Conservation (phyloP, 495 filamentous ascomycete species). For the Aspergillus incahuasiensis region DNA sequence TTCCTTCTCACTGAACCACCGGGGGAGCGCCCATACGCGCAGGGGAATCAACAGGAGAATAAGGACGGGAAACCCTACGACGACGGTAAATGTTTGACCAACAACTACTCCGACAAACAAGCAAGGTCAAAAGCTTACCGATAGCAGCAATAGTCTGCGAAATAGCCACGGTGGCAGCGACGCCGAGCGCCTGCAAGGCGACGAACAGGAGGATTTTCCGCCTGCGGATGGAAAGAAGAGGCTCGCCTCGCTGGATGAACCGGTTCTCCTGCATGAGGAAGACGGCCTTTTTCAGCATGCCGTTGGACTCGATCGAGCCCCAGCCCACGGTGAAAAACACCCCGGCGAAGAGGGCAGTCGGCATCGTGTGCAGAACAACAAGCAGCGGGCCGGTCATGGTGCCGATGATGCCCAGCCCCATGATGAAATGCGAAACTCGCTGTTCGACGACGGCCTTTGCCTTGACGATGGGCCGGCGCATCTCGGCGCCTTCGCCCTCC, state of each 20-base stretch:
- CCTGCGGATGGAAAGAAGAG: conserved; percentile 50
- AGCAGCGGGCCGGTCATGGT: conserved; percentile 79
- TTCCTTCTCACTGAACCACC: conserved; percentile 58
- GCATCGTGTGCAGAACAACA: conserved; percentile 65
- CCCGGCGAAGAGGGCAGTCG: conserved; percentile 71
- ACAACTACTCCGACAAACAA: background rate
- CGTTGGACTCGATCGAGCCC: conserved; percentile 64
- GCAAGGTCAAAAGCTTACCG: conserved; percentile 40
- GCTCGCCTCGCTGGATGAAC: conserved; percentile 55
- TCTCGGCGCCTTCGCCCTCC: conserved; percentile 45
- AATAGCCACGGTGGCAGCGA: conserved; percentile 76
- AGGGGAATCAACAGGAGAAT: conserved; percentile 71
- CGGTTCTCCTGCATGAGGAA: conserved; percentile 57
- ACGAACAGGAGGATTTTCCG: conserved; percentile 65
- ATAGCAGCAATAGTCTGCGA: conserved; percentile 87
- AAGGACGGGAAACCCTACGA: conserved; percentile 61
- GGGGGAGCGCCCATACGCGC: conserved; percentile 60
- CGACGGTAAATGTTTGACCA: no score
- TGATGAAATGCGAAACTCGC: conserved; percentile 71
- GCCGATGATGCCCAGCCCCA: conserved; percentile 72
- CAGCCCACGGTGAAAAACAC: conserved; percentile 85
- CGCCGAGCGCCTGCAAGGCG: conserved; percentile 59
- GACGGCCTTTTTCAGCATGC: conserved; percentile 66
- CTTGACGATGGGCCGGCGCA: conserved; percentile 51
- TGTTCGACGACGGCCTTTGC: conserved; percentile 72